Conservation (phyloP, 2,329 filamentous ascomycete genomes). For the Diplodia sapinea region DNA sequence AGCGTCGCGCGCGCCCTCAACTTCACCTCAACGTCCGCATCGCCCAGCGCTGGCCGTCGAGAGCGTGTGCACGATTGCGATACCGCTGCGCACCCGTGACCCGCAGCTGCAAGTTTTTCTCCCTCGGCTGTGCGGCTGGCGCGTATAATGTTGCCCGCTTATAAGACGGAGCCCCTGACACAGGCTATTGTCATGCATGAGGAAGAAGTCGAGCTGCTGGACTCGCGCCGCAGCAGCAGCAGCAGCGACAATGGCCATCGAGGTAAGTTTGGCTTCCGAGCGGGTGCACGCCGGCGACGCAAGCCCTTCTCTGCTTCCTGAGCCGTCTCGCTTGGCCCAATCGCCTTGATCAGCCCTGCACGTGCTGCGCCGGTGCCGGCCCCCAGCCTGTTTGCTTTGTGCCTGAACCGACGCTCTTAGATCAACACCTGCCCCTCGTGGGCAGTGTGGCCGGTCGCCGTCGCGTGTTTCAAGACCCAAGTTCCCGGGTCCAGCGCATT, state of each 20-base stretch:
- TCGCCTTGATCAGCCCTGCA: slow-evolving; percentile 1
- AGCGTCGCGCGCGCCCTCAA: not conserved
- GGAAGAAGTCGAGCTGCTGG: slow-evolving; percentile 18
- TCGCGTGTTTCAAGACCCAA: not conserved
- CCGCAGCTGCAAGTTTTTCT: not conserved
- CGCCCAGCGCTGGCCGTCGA: not conserved
- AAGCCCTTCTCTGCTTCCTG: not conserved
- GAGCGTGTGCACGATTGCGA: not conserved
- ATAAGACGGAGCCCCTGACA: slow-evolving; percentile 8
- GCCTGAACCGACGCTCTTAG: slow-evolving; percentile 18
- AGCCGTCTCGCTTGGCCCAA: not conserved
- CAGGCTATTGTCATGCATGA: not conserved
- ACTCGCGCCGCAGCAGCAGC: not conserved
- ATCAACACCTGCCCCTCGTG: slow-evolving; percentile 17
- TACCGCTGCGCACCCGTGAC: not conserved
- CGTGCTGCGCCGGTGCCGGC: slow-evolving; percentile 7
- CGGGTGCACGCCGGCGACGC: not conserved
- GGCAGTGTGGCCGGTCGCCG: not conserved
- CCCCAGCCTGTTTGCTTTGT: not conserved
- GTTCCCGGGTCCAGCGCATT: not conserved
- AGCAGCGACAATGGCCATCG: not conserved
- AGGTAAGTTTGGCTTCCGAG: slow-evolving; percentile 2
- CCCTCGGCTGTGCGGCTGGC: not conserved
- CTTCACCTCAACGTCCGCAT: slow-evolving; percentile 1
- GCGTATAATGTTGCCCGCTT: not conserved